phyloP scores from a whole-genome alignment of 2,329 filamentous ascomycete genomes.

The Cercospora nicotianae region DNA sequence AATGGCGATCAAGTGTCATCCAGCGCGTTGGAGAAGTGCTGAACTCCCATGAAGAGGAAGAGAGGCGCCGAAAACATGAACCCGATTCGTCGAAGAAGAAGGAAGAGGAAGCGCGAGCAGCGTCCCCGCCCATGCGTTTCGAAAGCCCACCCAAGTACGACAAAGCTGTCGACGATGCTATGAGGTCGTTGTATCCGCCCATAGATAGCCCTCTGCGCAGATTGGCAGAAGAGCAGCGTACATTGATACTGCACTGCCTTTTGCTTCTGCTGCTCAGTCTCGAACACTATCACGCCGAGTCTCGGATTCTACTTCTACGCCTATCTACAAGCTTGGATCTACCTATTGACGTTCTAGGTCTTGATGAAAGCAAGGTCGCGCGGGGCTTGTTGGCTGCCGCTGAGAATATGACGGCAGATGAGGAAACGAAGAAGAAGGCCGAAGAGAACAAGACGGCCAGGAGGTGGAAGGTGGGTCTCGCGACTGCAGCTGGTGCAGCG shows the following conservation, averaged over 20 bases:
- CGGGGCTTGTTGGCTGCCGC: constrained; percentile 72
- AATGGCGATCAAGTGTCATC: constrained; percentile 74
- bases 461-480: constrained; percentile 81
- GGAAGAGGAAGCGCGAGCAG: background rate
- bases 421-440: constrained; percentile 70
- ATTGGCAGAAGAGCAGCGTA: constrained; percentile 40
- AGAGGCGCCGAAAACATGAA: constrained; percentile 35
- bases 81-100: background rate
- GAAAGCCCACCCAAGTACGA: constrained; percentile 33
- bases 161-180: constrained; percentile 33
- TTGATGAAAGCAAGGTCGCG: constrained; percentile 66
- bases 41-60: constrained; percentile 40
- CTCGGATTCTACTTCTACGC: constrained; percentile 39
- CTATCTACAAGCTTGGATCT: constrained; percentile 40
- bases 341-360: constrained; percentile 34
- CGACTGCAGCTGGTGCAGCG: constrained; percentile 82
- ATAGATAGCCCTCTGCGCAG: constrained; percentile 40
- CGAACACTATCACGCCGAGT: constrained; percentile 42
- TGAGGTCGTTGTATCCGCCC: constrained; percentile 40
- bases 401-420: constrained; percentile 73
- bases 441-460: constrained; percentile 66
- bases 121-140: constrained; percentile 27
- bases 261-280: constrained; percentile 43
- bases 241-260: constrained; percentile 41
- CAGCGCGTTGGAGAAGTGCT: constrained; percentile 69